phyloP scores from a whole-genome alignment of 352 stramenopile genomes.

The Phytophthora fragariaefolia region DNA sequence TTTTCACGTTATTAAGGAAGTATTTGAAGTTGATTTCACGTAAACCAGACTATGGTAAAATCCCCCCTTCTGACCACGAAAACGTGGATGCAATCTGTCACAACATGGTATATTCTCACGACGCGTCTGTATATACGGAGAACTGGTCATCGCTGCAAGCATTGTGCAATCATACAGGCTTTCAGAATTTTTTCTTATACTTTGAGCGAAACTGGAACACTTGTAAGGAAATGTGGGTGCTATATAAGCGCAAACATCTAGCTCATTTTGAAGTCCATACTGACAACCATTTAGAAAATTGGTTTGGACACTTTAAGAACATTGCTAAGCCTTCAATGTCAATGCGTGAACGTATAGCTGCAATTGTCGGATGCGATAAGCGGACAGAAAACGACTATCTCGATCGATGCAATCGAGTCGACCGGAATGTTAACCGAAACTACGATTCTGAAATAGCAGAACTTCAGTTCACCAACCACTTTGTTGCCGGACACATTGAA shows the following conservation, averaged over 20 bases:
- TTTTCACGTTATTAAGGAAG: constrained; percentile 35
- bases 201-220: constrained; percentile 33
- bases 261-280: constrained; percentile 33
- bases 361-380: constrained; percentile 8
- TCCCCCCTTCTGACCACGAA: constrained; percentile 19
- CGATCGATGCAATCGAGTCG: not conserved
- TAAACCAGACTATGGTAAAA: constrained; percentile 19
- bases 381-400: constrained; percentile 11
- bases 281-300: constrained; percentile 40
- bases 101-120: constrained; percentile 29
- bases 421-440: not conserved
- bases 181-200: constrained; percentile 25
- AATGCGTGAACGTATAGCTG: constrained; percentile 10
- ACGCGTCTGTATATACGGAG: constrained; percentile 1
- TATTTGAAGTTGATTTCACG: constrained; percentile 7
- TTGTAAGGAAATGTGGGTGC: constrained; percentile 28
- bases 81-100: constrained; percentile 17
- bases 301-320: constrained; percentile 39
- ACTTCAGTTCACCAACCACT: constrained; percentile 26
- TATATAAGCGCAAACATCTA: constrained; percentile 18
- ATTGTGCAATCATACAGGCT: constrained; percentile 4
- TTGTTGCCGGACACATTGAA: constrained; percentile 25
- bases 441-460: constrained; percentile 33
- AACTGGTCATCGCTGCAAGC: not conserved
- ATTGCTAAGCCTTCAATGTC: not conserved